A percentile compares a stretch with the other conserved stretches of the same genome.
Evolutionary conservation across 495 filamentous ascomycete genomes (phyloP).

Genomic region (Penicillium soppii): DNA sequence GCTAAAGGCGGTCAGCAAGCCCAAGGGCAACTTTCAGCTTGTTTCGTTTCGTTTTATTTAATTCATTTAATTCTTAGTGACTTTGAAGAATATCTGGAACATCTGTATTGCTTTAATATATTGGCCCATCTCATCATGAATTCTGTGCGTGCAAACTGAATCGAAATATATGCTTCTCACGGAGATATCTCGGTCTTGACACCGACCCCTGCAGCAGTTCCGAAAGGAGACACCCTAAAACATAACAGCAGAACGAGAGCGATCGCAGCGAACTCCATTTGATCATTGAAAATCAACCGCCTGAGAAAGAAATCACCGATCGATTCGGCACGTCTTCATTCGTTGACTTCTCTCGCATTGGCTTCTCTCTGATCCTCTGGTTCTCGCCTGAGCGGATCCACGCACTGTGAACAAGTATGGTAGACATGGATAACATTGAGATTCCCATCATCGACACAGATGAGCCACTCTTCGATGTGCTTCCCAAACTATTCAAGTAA

Average conservation of each 20-base stretch:
- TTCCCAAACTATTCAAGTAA: slow-evolving; percentile 68
- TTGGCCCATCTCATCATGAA: neutral
- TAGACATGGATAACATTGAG: slow-evolving; percentile 27
- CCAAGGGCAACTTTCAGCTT: slow-evolving; percentile 2
- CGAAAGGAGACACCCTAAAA: neutral
- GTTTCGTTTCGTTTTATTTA: neutral
- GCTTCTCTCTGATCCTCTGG: neutral
- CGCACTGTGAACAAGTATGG: slow-evolving; percentile 6
- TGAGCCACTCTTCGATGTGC: slow-evolving; percentile 64
- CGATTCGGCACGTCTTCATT: neutral
- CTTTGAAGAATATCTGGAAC: neutral
- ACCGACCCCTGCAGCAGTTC: neutral
- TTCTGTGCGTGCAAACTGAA: neutral
- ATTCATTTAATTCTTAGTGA: too few species aligned
- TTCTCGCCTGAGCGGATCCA: neutral
- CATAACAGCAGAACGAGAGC: neutral
- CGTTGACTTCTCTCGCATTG: too few species aligned
- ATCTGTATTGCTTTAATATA: neutral
- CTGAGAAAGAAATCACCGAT: neutral
- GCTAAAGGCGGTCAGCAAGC: slow-evolving; percentile 24
- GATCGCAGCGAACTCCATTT: neutral
- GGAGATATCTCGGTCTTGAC: slow-evolving; percentile 7
- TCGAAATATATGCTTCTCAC: neutral
- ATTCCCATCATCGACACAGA: slow-evolving; percentile 62
- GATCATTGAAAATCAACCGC: neutral